A percentile compares a stretch with the other conserved stretches of the same genome.
Evolutionary conservation across 768 basidiomycete species (phyloP).

Genomic region (Coprinopsis marcescibilis): DNA sequence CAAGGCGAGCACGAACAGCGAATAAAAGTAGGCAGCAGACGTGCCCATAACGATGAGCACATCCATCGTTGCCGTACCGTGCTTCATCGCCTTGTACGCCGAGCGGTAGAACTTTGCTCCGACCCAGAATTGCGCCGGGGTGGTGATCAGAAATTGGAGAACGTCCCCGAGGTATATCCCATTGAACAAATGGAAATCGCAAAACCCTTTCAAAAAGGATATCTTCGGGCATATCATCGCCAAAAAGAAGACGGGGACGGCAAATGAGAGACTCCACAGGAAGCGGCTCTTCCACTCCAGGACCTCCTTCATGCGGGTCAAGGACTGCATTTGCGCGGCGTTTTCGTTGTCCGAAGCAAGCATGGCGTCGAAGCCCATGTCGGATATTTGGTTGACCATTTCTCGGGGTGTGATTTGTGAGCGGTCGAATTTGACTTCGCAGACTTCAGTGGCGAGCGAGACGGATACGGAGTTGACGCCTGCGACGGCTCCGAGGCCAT

Average conservation of each 20-base stretch:
- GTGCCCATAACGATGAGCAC: constrained; percentile 95
- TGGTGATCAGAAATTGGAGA: constrained; percentile 68
- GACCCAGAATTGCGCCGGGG: constrained; percentile 91
- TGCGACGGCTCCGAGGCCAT: constrained; percentile 58
- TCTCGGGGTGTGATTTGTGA: constrained; percentile 72
- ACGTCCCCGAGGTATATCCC: constrained; percentile 82
- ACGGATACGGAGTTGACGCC: constrained; percentile 71
- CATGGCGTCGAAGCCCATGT: constrained; percentile 88
- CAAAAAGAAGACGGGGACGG: constrained; percentile 90
- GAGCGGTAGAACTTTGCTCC: constrained; percentile 82
- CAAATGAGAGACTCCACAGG: constrained; percentile 68
- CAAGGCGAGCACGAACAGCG: constrained; percentile 60
- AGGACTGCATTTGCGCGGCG: constrained; percentile 77
- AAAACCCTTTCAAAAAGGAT: constrained; percentile 48
- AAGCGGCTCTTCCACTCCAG: constrained; percentile 84
- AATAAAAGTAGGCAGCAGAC: constrained; percentile 90
- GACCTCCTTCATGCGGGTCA: constrained; percentile 87
- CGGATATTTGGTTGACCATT: constrained; percentile 81
- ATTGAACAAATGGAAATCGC: constrained; percentile 45
- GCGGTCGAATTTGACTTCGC: constrained; percentile 72
- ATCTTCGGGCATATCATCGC: constrained; percentile 78
- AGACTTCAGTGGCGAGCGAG: constrained; percentile 70
- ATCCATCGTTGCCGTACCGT: constrained; percentile 93
- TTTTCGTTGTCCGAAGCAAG: constrained; percentile 68
- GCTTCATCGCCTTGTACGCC: constrained; percentile 88